phyloP scores from a whole-genome alignment of 179 eudicot species.

The Patellifolia procumbens region DNA sequence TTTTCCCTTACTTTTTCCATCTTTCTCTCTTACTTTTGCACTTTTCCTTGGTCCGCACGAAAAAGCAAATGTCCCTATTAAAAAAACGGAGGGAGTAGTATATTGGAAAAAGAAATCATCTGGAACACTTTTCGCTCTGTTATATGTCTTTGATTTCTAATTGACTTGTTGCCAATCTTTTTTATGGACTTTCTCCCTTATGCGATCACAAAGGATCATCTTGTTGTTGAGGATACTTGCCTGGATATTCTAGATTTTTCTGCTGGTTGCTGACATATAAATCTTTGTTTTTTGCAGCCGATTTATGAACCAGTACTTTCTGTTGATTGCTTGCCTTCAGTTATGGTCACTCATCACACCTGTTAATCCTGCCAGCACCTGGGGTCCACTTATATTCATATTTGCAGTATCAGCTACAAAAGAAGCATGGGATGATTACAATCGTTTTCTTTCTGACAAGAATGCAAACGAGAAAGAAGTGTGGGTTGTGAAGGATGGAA shows the following conservation, averaged over 20 bases:
- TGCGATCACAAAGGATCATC: too few relatives aligned
- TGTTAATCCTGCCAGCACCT: conserved; percentile 97
- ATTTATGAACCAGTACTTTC: conserved; percentile 98
- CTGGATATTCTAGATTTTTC: conserved; percentile 11
- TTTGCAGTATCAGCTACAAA: conserved; percentile 94
- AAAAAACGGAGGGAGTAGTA: too few relatives aligned
- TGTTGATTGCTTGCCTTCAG: conserved; percentile 99
- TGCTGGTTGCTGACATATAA: conserved; percentile 22
- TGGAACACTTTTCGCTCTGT: not conserved
- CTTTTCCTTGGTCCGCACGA: too few relatives aligned
- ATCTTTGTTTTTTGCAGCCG: conserved; percentile 64
- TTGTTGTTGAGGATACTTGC: not conserved
- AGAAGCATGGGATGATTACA: conserved; percentile 99
- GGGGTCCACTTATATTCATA: conserved; percentile 97
- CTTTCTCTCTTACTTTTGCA: too few relatives aligned
- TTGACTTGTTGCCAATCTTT: not conserved
- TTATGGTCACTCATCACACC: conserved; percentile 98
- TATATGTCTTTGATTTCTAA: not conserved
- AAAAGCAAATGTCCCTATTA: too few relatives aligned
- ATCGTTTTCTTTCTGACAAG: conserved; percentile 91
- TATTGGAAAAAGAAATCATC: not conserved
- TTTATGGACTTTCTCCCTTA: not conserved
- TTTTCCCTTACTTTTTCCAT: too few relatives aligned
- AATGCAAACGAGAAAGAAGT: conserved; percentile 97
- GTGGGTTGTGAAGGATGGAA: conserved; percentile 87